Base-by-base conservation (phyloP, 495 filamentous ascomycete species). In the Alectoria sarmentosa region DNA sequence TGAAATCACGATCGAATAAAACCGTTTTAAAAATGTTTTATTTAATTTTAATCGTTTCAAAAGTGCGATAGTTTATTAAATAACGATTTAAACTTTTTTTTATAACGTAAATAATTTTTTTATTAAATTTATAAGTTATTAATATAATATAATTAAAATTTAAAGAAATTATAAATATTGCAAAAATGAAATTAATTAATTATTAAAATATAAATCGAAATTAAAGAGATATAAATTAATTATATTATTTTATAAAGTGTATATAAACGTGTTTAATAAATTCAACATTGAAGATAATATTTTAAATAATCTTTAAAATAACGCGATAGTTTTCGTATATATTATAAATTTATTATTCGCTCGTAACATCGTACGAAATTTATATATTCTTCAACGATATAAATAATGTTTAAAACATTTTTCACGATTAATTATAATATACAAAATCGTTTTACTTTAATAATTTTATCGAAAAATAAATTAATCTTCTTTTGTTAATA, bases 321-420 rank as follows among this genome's bases (percentile, higher is more conserved):
- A n/a, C n/a, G n/a, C n/a, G n/a, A n/a, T n/a, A n/a, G n/a, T n/a
- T n/a, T n/a, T n/a, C n/a, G n/a, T n/a, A n/a, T n/a, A n/a, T n/a
- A n/a, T n/a, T n/a, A n/a, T n/a, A n/a, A n/a, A n/a, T n/a, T n/a
- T n/a, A n/a, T n/a, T n/a, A n/a, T n/a, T n/a, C n/a, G n/a, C n/a
- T 65, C 21, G 17, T 46, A 46, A n/a, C 26, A 58, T 15, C 28
- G 11, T 37, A n/a, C n/a, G 21, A 65, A 59, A 3, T 5, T 52
- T 52, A 28, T 26, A 52, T 60, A 65, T 8, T 14, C 38, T 21
- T 46, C 37, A 4, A 41, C 32, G 36, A 65, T 65, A 46, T 59
- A 46, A 46, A 21, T 10, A 19, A 61, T 55, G 10, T 55, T n/a
- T 21, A 56, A 1, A 38, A 49, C 56, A 26, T 60, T 17, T 10